A percentile compares a stretch with the other conserved stretches of the same genome.
Evolutionary conservation across 805 yeast genomes (phyloP).

Genomic region (Kluyveromyces lactis): DNA sequence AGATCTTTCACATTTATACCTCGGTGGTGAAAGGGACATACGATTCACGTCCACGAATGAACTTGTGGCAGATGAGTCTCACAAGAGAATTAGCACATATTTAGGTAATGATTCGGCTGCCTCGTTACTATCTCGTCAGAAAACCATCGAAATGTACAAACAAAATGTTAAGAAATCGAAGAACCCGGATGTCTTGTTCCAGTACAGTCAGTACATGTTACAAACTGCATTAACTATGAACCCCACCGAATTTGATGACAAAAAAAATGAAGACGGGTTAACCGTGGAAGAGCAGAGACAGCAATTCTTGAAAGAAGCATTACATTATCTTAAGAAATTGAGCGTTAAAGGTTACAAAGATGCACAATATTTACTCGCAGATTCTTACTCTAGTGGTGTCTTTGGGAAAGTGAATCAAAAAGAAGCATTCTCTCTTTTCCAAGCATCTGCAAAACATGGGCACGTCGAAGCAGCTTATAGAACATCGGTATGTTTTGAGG

Average conservation of each 20-base stretch:
- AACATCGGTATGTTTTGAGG: constrained; percentile 85
- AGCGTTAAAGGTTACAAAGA: constrained; percentile 77
- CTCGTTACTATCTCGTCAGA: constrained; percentile 61
- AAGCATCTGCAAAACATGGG: constrained; percentile 87
- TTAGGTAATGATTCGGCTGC: constrained; percentile 40
- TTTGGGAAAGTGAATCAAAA: constrained; percentile 71
- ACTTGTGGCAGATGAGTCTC: constrained; percentile 42
- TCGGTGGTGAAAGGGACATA: constrained; percentile 26
- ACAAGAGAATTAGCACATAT: constrained; percentile 42
- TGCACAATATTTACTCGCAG: constrained; percentile 90
- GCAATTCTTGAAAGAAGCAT: constrained; percentile 70
- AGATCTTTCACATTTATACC: constrained; percentile 35
- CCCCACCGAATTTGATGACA: constrained; percentile 9
- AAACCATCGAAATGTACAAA: constrained; percentile 81
- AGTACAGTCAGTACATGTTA: constrained; percentile 83
- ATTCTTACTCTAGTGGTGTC: constrained; percentile 78
- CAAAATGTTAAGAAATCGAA: constrained; percentile 76
- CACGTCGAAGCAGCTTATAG: constrained; percentile 89
- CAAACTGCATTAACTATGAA: constrained; percentile 71
- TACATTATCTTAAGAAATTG: constrained; percentile 56
- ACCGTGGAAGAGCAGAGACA: constrained; percentile 10
- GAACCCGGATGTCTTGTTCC: constrained; percentile 81
- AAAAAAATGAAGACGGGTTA: constrained; percentile 5
- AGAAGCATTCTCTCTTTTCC: constrained; percentile 71
- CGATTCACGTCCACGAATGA: constrained; percentile 33